Percentiles rank a stretch among this genome's conserved stretches.
Evolutionary conservation across 1,284 basidiomycete genomes (phyloP).

Genomic region (Cryptococcus hybrid): DNA sequence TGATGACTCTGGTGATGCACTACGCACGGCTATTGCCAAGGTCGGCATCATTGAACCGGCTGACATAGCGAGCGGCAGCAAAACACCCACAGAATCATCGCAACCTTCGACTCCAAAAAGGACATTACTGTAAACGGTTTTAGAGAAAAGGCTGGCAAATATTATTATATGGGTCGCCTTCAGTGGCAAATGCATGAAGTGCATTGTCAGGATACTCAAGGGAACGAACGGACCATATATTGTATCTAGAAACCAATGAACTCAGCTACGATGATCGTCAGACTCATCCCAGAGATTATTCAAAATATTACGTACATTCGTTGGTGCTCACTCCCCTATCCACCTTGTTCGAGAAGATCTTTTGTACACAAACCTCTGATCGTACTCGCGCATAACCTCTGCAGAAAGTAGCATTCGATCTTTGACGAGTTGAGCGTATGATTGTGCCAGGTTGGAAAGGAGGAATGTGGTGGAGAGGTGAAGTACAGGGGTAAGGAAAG

Average conservation of each 20-base stretch:
- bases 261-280: constrained; percentile 6
- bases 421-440: constrained; percentile 43
- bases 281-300: not conserved
- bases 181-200: too few species aligned
- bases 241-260: constrained; percentile 3
- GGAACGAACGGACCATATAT: too few species aligned
- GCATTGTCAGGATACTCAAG: too few species aligned
- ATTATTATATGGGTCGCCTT: too few species aligned
- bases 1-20: constrained; percentile 74
- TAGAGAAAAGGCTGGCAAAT: too few species aligned
- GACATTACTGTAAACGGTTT: too few species aligned
- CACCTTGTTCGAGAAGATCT: constrained; percentile 38
- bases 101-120: too few species aligned
- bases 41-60: constrained; percentile 29
- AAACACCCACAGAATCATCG: too few species aligned
- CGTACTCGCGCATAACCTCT: constrained; percentile 51
- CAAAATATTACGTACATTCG: constrained; percentile 26
- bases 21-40: constrained; percentile 52
- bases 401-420: constrained; percentile 45
- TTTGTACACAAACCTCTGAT: constrained; percentile 48
- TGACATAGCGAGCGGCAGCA: too few species aligned
- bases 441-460: constrained; percentile 33
- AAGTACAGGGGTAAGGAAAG: constrained; percentile 36
- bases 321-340: constrained; percentile 45
- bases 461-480: constrained; percentile 32